Percentiles rank a stretch among this genome's conserved stretches.
These are phyloP conservation scores for Galerina marginata DNA, from an alignment of 768 basidiomycete genomes.

Conservation along the genomic window DNA sequence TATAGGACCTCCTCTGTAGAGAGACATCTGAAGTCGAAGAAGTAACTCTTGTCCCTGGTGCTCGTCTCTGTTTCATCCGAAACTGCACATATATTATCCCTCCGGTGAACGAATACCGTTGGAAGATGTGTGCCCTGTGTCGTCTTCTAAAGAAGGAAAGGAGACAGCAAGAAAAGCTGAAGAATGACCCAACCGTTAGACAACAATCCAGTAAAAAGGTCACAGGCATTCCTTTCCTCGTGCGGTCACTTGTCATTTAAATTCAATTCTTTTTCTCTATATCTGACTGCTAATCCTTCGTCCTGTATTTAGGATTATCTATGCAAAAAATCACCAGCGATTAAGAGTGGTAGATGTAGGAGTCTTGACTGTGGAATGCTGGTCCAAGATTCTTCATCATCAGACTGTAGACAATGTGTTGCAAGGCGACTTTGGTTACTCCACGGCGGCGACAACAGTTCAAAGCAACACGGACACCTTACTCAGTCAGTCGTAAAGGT, in stretches of 20 bases:
- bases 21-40: constrained; percentile 7
- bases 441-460: constrained; percentile 12
- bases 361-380: constrained; percentile 31
- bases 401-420: constrained; percentile 35
- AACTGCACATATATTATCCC: constrained; percentile 45
- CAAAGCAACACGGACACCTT: background rate
- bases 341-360: constrained; percentile 25
- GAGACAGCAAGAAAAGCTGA: constrained; percentile 14
- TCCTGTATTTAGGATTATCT: constrained; percentile 3
- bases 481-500: background rate
- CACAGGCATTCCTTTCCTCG: background rate
- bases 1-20: background rate
- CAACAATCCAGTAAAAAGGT: background rate
- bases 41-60: constrained; percentile 30
- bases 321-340: constrained; percentile 5
- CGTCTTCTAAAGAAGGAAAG: constrained; percentile 30
- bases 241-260: constrained; percentile 8
- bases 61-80: constrained; percentile 41
- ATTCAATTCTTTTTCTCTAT: background rate
- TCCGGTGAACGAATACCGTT: constrained; percentile 39
- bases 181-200: background rate
- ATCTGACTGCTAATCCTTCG: background rate
- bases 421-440: constrained; percentile 24
- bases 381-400: constrained; percentile 9
- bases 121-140: constrained; percentile 46